Conservation (phyloP, 169 alveolate species). For the Blepharisma undulans region DNA sequence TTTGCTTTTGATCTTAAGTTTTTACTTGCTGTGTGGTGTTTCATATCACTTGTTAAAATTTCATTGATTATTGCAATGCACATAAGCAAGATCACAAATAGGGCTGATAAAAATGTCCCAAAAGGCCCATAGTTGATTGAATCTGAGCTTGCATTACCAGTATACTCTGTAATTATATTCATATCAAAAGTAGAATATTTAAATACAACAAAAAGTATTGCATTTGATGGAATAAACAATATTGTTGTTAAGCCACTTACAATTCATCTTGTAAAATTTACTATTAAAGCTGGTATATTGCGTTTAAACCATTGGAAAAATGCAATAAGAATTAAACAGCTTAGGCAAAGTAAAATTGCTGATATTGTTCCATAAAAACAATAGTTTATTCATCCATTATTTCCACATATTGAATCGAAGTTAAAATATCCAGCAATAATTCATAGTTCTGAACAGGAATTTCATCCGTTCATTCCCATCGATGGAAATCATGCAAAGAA, state of each 20-base stretch:
- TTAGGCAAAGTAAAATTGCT: not conserved
- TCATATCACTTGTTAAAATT: not conserved
- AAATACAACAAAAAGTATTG: not conserved
- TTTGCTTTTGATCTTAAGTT: not conserved
- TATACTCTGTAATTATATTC: not conserved
- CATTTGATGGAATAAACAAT: not conserved
- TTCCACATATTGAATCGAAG: not conserved
- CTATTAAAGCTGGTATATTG: too few species aligned
- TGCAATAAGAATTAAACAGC: not conserved
- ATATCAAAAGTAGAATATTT: not conserved
- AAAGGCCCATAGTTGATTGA: not conserved
- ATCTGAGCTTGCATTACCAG: not conserved
- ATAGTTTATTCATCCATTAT: not conserved
- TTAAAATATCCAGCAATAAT: not conserved
- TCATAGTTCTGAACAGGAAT: not conserved
- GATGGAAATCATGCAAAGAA: too few species aligned
- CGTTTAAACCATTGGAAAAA: not conserved
- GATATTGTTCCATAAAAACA: not conserved
- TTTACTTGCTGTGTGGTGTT: not conserved
- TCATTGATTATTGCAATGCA: too few species aligned
- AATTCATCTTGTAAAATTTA: not conserved
- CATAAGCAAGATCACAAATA: not conserved
- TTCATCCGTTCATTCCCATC: too few species aligned
- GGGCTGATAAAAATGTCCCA: not conserved
- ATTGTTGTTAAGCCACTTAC: not conserved